Base-by-base conservation (phyloP, 2,329 filamentous ascomycete genomes). In the Lachnellula hyalina region DNA sequence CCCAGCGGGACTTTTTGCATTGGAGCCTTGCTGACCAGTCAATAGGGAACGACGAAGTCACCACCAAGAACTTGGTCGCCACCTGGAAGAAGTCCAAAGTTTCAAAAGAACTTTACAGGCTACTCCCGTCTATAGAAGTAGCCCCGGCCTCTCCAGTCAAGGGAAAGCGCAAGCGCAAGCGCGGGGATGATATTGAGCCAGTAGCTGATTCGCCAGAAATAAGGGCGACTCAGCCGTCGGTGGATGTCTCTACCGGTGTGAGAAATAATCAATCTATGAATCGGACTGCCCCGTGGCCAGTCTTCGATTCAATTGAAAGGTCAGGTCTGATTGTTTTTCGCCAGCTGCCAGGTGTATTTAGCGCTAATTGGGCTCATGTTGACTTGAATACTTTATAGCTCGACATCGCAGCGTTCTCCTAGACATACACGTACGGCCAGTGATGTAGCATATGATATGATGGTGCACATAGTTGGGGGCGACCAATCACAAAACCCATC, bases 71-170 rank as follows among this genome's bases (percentile, higher is more conserved):
- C 11, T 54, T 68, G 25, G 65, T 67, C 8, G 64, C 65, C 6
- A 55, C 59, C 44, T 69, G 67, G 67, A 62, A 65, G 34, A 67
- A 65, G 47, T 69, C 67, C 23, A 59, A 63, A 38, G 60, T 69
- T 8, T 66, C 63, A 9, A 60, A 59, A 50, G 64, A 69, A 52
- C 58, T 69, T 8, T 65, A 69, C 35, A 63, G 59, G 40, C 49
- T 68, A 36, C 56, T 68, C 11, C 67, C 67, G 7, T 62, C 61
- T 2, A 51, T 65, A 42, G 67, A 68, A 41, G 60, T 57, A 23
- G 55, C 44, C 8, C 28, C 28, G 8, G 28, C 28, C 28, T 32
- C 28, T 15, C 51, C 49, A 11, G 65, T 67, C 23, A 49, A 51
- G 9, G 52, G 41, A 14, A 68, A 68, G 47, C 52, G 63, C 40